Percentiles rank a stretch among this genome's conserved stretches.
Evolutionary conservation across 1,139 yeast species (phyloP).

Genomic region (Pichia sp.): DNA sequence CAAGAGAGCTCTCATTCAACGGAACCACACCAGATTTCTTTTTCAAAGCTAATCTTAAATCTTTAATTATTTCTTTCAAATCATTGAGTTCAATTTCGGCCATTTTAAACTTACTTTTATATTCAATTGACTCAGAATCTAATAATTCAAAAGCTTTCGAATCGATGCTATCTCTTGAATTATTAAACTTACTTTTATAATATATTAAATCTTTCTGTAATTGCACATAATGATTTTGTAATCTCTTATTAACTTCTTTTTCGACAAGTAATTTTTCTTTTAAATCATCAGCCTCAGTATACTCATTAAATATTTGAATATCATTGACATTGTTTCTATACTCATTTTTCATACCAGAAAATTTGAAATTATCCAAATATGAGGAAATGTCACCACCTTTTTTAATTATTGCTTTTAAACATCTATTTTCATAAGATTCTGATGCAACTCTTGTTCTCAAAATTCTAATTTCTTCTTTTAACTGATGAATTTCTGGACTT

Average conservation of each 20-base stretch:
- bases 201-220: constrained; percentile 29
- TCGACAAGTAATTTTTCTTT: constrained; percentile 27
- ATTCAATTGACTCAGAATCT: constrained; percentile 21
- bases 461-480: constrained; percentile 53
- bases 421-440: constrained; percentile 47
- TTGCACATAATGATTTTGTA: constrained; percentile 28
- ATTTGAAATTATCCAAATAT: constrained; percentile 1
- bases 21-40: background rate
- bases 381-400: constrained; percentile 14
- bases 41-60: background rate
- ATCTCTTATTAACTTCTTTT: constrained; percentile 28
- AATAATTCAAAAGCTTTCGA: constrained; percentile 2
- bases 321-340: background rate
- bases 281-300: constrained; percentile 22
- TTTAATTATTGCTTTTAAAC: constrained; percentile 35
- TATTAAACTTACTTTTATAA: constrained; percentile 25
- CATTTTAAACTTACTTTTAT: constrained; percentile 25
- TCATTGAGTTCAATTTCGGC: constrained; percentile 24
- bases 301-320: constrained; percentile 11
- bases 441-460: constrained; percentile 51
- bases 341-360: background rate
- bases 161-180: constrained; percentile 20
- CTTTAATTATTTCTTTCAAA: constrained; percentile 22
- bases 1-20: background rate
- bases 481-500: constrained; percentile 13